These are phyloP conservation scores for Leucoagaricus sp. DNA, from an alignment of 1,284 basidiomycete species.

Conservation along the genomic window DNA sequence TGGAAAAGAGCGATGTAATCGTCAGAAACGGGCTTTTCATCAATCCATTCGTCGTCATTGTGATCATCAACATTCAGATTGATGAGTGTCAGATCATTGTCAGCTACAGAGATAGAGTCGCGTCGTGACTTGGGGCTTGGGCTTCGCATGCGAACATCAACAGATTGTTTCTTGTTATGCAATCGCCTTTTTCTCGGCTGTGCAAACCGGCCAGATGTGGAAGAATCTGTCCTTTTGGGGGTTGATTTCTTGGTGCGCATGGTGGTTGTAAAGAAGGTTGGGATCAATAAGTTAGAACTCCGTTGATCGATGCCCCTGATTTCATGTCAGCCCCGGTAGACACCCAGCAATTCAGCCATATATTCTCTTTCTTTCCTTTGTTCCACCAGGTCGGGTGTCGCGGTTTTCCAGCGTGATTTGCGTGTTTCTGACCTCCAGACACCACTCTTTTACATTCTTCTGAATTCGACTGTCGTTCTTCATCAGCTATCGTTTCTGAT, in stretches of 20 bases:
- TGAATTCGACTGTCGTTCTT: constrained; percentile 16
- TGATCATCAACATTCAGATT: constrained; percentile 16
- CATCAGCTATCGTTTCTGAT: constrained; percentile 20
- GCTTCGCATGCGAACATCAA: constrained; percentile 5
- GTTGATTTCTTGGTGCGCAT: constrained; percentile 1
- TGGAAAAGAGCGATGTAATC: constrained; percentile 35
- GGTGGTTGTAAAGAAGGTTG: constrained; percentile 9
- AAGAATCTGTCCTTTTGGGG: not conserved
- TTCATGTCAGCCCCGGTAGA: not conserved
- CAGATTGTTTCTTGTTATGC: not conserved
- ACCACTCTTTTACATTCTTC: constrained; percentile 17
- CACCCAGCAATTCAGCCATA: not conserved
- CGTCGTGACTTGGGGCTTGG: not conserved
- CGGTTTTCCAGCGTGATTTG: not conserved
- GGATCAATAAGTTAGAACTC: constrained; percentile 35
- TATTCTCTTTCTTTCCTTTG: not conserved
- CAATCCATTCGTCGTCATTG: constrained; percentile 16
- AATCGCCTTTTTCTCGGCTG: not conserved
- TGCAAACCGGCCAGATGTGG: not conserved
- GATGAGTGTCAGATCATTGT: constrained; percentile 14
- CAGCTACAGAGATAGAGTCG: not conserved
- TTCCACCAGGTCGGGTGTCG: not conserved
- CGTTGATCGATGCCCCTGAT: constrained; percentile 30
- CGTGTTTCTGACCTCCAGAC: not conserved
- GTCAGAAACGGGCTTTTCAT: constrained; percentile 27